Percentiles rank a stretch among this genome's conserved stretches.
Evolutionary conservation across 257 asterid species (phyloP).

Genomic region (Salvia splendens): DNA sequence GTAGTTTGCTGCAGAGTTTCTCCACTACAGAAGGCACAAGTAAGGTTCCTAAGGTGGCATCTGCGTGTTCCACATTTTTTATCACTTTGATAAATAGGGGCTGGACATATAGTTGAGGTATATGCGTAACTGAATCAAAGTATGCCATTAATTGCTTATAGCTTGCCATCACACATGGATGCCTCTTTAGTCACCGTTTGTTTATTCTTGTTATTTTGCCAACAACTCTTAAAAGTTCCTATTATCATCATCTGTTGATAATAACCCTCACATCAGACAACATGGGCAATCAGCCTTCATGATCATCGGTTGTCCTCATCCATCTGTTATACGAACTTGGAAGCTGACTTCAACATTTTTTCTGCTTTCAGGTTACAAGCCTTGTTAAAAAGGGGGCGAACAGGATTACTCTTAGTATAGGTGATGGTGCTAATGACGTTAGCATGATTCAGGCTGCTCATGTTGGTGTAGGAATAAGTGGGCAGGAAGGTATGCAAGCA

Average conservation of each 20-base stretch:
- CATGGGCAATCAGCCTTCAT: not conserved
- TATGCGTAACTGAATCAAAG: not conserved
- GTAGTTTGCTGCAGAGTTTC: constrained; percentile 99
- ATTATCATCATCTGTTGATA: no score
- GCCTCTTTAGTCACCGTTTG: not conserved
- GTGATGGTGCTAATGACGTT: constrained; percentile 99
- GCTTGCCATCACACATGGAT: not conserved
- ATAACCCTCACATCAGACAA: no score
- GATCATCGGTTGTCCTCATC: constrained; percentile 19
- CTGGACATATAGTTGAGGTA: not conserved
- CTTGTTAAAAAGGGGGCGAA: constrained; percentile 94
- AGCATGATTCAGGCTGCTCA: constrained; percentile 99
- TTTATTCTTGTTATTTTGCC: not conserved
- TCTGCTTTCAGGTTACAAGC: constrained; percentile 84
- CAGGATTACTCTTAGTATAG: constrained; percentile 93
- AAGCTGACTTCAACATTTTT: constrained; percentile 26
- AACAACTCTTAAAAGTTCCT: not conserved
- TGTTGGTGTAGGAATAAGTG: constrained; percentile 99
- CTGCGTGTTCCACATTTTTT: not conserved
- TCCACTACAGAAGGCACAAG: constrained; percentile 99
- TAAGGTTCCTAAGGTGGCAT: constrained; percentile 40
- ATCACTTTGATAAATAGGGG: not conserved
- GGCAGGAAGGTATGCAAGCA: constrained; percentile 99
- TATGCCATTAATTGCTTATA: not conserved
- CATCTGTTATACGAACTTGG: not conserved